Evolutionary conservation across 371 early-diverging fungal species (phyloP), one percentile per base, ranked within the genome.

Genomic region (Smittium mucronatum): DNA sequence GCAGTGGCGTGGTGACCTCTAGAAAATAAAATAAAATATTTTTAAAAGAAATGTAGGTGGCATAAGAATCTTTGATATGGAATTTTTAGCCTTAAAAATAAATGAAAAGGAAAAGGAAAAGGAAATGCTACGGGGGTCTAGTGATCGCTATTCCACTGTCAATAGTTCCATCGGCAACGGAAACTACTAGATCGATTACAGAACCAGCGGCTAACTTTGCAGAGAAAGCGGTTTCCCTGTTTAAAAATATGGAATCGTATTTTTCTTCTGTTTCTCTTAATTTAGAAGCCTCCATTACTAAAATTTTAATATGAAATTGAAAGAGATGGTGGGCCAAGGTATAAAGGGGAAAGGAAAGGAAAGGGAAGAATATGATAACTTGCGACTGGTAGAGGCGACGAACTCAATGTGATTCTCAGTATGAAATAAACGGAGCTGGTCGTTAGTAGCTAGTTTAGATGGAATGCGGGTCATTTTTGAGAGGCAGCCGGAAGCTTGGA

Each of bases 1-100:
- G 74, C 68, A 70, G 91, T 91, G 0, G 96, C 93, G 77, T 95
- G 96, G 77, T 95, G 96, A 1, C 95, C 95, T 59, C 59, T 59
- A 59, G 15, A 59, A 59, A 16, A 2, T 5, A n/a, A 59, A n/a
- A 2, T n/a, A 5, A n/a, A 59, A 59, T 26, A 59, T 59, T 59
- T 59, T 21, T 5, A 59, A 59, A 16, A 59, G 47, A 47, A 47
- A 21, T 5, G 47, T 11, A 21, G 47, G 21, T 11, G 47, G 47
- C 21, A 47, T 11, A 11, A 47, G 21, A 47, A 21, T 11, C 21
- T 11, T 47, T 21, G 47, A 47, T 11, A 47, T 11, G 21, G 21
- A 47, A 47, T 47, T 47, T 11, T 5, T 11, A 47, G 21, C 47
- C 5, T 47, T 11, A 47, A 47, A 47, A 47, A 21, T 11, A 21